Base-by-base conservation (phyloP, 73 alveolate species). In the Stentor roeselii region DNA sequence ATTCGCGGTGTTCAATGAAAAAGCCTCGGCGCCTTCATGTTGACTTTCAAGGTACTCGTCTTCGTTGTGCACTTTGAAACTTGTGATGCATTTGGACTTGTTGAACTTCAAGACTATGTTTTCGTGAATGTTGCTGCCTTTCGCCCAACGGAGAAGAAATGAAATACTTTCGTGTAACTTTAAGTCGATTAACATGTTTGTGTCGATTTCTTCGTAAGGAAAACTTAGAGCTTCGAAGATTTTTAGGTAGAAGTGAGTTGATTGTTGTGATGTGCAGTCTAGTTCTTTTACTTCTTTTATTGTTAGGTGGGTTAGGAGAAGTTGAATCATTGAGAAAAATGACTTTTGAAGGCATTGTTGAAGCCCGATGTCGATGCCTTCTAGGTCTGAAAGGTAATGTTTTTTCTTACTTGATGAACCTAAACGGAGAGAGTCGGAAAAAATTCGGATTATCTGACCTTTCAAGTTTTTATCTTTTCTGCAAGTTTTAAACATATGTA, bases 171-270 rank as follows among this genome's bases (percentile, higher is more conserved):
- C 80, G 2, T 67, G 80, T 1, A 67, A 40, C 41, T 67, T 67
- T 2, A 67, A 40, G 2, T 67, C 80, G 37, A 67, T 21, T 1
- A 67, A 40, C 42, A 21, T 67, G 41, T 34, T 21, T 21, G 80
- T 21, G 80, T 67, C 80, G 37, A 67, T 67, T 21, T 67, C 80
- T 67, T 67, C 80, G 34, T 21, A 67, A 27, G 80, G 80, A 2
- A 67, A 67, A 67, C 80, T 67, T 67, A 67, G 34, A 34, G 80
- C 80, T 67, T 67, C 80, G 34, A 67, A 67, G 37, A 32, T 67
- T 32, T 67, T 67, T 30, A 67, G 80, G 37, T 67, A 67, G 27
- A 67, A 21, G 34, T 67, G 80, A 67, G 80, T 21, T 21, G 80
- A 21, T 32, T 67, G 41, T 67, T 67, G 80, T 1, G 41, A 21